Evolutionary conservation across 805 yeast species (phyloP).

Genomic region (Saccharomycopsis schoenii): DNA sequence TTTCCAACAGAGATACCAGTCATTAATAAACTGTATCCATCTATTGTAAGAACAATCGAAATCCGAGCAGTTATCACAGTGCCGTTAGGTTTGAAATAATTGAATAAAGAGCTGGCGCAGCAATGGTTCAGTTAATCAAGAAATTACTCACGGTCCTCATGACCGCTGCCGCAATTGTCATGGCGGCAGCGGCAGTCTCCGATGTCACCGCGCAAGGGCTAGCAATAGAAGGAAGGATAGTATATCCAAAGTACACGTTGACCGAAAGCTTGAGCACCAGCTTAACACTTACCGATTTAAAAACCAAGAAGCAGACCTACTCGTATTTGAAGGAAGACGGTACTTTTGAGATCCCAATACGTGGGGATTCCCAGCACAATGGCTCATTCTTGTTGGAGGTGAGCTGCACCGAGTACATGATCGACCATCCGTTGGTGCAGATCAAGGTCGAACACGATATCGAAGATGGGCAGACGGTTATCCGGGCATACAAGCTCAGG

Average conservation of each 20-base stretch:
- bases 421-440: slow-evolving; percentile 4
- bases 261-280: slow-evolving; percentile 9
- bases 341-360: neutral
- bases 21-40: too few relatives aligned
- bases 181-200: neutral
- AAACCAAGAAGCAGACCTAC: neutral
- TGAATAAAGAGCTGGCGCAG: too few relatives aligned
- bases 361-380: neutral
- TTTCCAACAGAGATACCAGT: too few relatives aligned
- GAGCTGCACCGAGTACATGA: slow-evolving; percentile 3
- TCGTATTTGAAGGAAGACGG: neutral
- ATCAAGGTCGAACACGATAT: slow-evolving; percentile 4
- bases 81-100: too few relatives aligned
- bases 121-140: neutral
- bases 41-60: too few relatives aligned
- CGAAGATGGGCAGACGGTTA: neutral
- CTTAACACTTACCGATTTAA: slow-evolving; percentile 6
- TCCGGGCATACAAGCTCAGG: slow-evolving; percentile 8
- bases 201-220: neutral
- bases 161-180: neutral
- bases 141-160: neutral
- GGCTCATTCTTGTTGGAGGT: slow-evolving; percentile 13
- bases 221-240: slow-evolving; percentile 6
- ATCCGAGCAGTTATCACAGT: too few relatives aligned
- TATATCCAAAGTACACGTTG: slow-evolving; percentile 1